Conservation (phyloP, 352 stramenopile species). For the Blastocystis hominis region DNA sequence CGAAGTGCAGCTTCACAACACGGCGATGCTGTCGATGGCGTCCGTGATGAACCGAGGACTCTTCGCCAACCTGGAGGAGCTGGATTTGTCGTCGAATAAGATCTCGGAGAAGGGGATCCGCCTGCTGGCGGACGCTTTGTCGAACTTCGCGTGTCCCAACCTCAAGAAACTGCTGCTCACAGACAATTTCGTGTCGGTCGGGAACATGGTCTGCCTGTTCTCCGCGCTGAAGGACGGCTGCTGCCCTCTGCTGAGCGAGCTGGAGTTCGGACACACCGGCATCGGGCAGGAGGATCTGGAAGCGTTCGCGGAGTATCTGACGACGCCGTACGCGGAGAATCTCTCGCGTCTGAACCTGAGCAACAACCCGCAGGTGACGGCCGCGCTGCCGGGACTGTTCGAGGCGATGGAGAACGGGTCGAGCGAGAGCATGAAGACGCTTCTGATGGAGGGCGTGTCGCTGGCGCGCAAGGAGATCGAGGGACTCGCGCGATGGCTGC, state of each 20-base stretch:
- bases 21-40: conserved; percentile 1
- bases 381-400: background rate
- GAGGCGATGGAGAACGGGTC: background rate
- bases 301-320: background rate
- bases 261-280: conserved; percentile 39
- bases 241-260: conserved; percentile 24
- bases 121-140: background rate
- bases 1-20: conserved; percentile 4
- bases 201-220: background rate
- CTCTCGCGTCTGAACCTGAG: conserved; percentile 1
- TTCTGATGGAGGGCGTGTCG: conserved; percentile 27
- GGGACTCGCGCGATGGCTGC: conserved; percentile 3
- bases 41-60: background rate
- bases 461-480: background rate
- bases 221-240: background rate
- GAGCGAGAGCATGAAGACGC: background rate
- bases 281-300: conserved; percentile 22
- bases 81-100: conserved; percentile 50
- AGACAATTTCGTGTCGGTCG: conserved; percentile 14
- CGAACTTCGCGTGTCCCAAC: conserved; percentile 11
- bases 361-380: conserved; percentile 42
- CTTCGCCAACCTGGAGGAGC: conserved; percentile 32
- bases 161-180: background rate
- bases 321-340: conserved; percentile 20
- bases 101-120: conserved; percentile 15